Evolutionary conservation across 257 asterid genomes (phyloP).

Genomic region (Marsdenia floribunda): DNA sequence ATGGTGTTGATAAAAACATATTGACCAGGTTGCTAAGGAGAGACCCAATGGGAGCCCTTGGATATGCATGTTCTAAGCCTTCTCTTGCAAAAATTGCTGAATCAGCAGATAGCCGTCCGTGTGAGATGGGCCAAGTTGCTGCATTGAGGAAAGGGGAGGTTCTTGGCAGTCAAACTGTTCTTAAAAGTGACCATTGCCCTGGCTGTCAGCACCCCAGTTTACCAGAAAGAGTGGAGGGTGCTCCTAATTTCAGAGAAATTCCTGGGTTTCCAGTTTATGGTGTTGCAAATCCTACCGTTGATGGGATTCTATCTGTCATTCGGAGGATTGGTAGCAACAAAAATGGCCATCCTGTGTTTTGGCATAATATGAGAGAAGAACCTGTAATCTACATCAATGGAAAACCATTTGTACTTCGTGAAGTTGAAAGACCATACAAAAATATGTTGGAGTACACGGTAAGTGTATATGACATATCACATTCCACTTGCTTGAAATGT

Average conservation of each 20-base stretch:
- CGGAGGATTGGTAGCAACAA: slow-evolving; percentile 79
- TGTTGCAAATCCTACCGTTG: slow-evolving; percentile 91
- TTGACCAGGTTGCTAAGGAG: slow-evolving; percentile 80
- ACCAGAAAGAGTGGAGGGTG: slow-evolving; percentile 90
- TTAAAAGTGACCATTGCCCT: slow-evolving; percentile 96
- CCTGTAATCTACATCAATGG: slow-evolving; percentile 96
- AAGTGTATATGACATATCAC: slow-evolving; percentile 14
- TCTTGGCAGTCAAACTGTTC: slow-evolving; percentile 97
- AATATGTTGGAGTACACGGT: slow-evolving; percentile 99
- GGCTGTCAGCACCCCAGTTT: slow-evolving; percentile 88
- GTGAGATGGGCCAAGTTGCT: slow-evolving; percentile 93
- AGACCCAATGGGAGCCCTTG: slow-evolving; percentile 98
- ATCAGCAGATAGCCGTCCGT: slow-evolving; percentile 59
- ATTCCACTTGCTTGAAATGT: not conserved
- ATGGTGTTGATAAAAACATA: slow-evolving; percentile 2
- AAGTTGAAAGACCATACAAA: slow-evolving; percentile 95
- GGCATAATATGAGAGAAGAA: slow-evolving; percentile 99
- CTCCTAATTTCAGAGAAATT: slow-evolving; percentile 94
- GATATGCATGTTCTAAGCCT: slow-evolving; percentile 58
- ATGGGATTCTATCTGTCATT: slow-evolving; percentile 86
- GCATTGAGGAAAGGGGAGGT: slow-evolving; percentile 89
- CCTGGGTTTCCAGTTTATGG: slow-evolving; percentile 97
- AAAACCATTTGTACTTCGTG: slow-evolving; percentile 96
- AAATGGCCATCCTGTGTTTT: slow-evolving; percentile 81
- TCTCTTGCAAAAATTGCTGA: slow-evolving; percentile 37